A percentile compares a stretch with the other conserved stretches of the same genome.
Conservation (phyloP, 2,329 filamentous ascomycete genomes). For the Clonostachys rosea region DNA sequence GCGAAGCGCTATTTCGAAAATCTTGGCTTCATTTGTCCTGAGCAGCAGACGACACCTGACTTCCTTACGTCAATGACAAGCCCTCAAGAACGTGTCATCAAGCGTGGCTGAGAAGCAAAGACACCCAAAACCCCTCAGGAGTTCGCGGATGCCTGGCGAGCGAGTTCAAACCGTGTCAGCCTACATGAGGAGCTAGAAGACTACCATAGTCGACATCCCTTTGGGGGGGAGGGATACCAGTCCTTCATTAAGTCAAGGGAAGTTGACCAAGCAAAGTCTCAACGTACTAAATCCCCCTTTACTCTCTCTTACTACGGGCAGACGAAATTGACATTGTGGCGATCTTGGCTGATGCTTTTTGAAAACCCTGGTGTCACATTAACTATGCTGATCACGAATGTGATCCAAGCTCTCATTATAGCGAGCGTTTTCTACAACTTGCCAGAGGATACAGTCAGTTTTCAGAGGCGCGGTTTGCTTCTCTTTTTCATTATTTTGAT, state of each 20-base stretch:
- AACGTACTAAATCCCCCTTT: constrained; percentile 37
- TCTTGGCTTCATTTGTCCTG: constrained; percentile 62
- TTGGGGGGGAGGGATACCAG: constrained; percentile 11
- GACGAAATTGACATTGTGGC: constrained; percentile 29
- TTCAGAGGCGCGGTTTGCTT: constrained; percentile 35
- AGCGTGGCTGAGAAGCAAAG: constrained; percentile 43
- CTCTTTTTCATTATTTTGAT: constrained; percentile 25
- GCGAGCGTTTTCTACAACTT: constrained; percentile 64
- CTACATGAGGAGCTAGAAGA: constrained; percentile 20
- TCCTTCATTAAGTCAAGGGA: constrained; percentile 8
- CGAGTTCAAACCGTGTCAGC: constrained; percentile 10
- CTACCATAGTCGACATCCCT: constrained; percentile 13
- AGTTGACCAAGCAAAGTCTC: constrained; percentile 13
- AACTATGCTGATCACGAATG: constrained; percentile 31
- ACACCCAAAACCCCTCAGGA: constrained; percentile 20
- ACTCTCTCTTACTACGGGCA: constrained; percentile 39
- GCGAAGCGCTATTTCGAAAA: constrained; percentile 62
- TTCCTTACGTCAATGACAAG: constrained; percentile 69
- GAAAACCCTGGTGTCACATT: constrained; percentile 15
- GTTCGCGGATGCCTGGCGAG: constrained; percentile 16
- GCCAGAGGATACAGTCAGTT: constrained; percentile 42
- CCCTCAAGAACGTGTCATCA: constrained; percentile 48
- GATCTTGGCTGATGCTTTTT: constrained; percentile 9
- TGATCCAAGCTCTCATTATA: constrained; percentile 44
- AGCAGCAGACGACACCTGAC: constrained; percentile 64